Evolutionary conservation across 306 rosid species (phyloP).

Genomic region (Glycine latifolia): DNA sequence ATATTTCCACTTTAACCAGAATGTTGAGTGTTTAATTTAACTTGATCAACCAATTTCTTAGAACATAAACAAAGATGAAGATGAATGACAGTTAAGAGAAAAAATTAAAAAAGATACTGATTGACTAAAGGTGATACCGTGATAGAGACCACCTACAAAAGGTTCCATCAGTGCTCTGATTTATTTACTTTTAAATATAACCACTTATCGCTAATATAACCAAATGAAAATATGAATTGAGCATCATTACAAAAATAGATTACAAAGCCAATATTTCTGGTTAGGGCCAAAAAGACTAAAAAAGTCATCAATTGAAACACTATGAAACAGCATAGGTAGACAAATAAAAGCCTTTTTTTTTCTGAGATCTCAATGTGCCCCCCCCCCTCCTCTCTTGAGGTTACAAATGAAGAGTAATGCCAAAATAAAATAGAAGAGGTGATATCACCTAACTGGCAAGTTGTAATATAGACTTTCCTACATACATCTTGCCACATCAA

Average conservation of each 20-base stretch:
- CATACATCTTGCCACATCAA: not conserved
- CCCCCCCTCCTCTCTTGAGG: too few relatives aligned
- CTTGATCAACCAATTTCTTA: too few relatives aligned
- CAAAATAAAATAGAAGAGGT: constrained; percentile 1
- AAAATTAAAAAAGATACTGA: too few relatives aligned
- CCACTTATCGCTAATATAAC: not conserved
- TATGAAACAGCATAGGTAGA: not conserved
- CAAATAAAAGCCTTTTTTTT: not conserved
- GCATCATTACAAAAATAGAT: constrained; percentile 5
- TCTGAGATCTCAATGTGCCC: constrained; percentile 4
- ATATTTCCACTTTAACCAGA: too few relatives aligned
- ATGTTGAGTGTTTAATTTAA: too few relatives aligned
- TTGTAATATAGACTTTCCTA: constrained; percentile 11
- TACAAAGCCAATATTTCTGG: constrained; percentile 25
- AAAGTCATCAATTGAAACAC: constrained; percentile 5
- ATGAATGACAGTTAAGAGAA: too few relatives aligned
- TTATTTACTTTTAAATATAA: too few relatives aligned
- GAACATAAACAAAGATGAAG: too few relatives aligned
- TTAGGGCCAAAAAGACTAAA: not conserved
- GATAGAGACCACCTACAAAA: too few relatives aligned
- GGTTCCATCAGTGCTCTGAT: too few relatives aligned
- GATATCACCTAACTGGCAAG: not conserved
- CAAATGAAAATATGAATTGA: not conserved
- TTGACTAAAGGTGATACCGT: too few relatives aligned
- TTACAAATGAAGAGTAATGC: constrained; percentile 20